Conservation (phyloP, 73 alveolate species). For the Stentor coeruleus region DNA sequence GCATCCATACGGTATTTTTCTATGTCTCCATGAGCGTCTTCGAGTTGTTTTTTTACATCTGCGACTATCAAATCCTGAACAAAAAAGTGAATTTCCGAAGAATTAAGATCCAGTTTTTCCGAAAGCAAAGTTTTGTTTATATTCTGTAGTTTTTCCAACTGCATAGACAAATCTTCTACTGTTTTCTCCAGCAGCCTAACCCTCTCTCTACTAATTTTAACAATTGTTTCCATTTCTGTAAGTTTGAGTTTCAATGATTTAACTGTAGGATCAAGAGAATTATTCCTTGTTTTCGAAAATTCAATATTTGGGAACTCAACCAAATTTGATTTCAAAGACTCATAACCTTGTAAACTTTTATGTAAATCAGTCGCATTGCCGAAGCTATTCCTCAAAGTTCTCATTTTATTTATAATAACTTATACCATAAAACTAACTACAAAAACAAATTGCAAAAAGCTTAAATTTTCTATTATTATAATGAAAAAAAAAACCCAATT, state of each 20-base stretch:
- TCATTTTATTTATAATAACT: not conserved
- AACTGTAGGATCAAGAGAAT: not conserved
- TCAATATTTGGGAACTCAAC: not conserved
- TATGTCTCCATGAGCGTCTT: not conserved
- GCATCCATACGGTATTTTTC: slow-evolving; percentile 24
- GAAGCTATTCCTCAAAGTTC: not conserved
- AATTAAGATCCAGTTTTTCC: not conserved
- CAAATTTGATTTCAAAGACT: not conserved
- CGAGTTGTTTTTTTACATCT: slow-evolving; percentile 1
- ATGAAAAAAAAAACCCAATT: too few species aligned
- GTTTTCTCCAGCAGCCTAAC: slow-evolving; percentile 5
- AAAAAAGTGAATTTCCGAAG: not conserved
- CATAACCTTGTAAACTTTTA: not conserved
- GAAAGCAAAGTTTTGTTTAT: not conserved
- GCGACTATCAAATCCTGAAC: not conserved
- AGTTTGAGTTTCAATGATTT: not conserved
- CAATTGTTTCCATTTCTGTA: slow-evolving; percentile 2
- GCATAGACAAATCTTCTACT: not conserved
- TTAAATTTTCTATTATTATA: too few species aligned
- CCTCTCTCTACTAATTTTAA: not conserved
- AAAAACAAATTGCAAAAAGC: not conserved
- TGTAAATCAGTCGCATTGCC: not conserved
- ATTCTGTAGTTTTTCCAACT: not conserved
- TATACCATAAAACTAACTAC: not conserved
- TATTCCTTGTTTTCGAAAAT: too few species aligned